Evolutionary conservation across 176 grass and related monocot genomes (phyloP).

Genomic region (Oropetium thomaeum): DNA sequence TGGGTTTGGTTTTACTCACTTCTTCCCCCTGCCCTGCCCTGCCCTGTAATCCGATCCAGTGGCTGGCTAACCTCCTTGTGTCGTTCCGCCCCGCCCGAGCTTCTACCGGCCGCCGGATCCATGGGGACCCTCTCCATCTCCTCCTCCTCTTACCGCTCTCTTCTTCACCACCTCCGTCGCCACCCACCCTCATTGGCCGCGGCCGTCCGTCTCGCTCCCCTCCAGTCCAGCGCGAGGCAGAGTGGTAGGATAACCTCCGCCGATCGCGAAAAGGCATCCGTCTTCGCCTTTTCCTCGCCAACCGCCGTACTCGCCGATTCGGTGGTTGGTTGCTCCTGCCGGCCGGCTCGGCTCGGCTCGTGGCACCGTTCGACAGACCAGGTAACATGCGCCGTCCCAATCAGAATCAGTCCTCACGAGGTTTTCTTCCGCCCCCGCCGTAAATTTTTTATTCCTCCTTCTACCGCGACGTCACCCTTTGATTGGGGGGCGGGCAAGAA

Average conservation of each 20-base stretch:
- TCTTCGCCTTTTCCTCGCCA: background rate
- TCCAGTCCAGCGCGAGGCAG: background rate
- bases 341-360: too few species aligned
- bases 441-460: conserved; percentile 16
- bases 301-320: background rate
- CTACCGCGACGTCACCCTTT: background rate
- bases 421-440: conserved; percentile 4
- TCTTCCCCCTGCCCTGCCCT: too few species aligned
- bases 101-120: conserved; percentile 12
- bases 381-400: background rate
- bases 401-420: too few species aligned
- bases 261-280: background rate
- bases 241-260: background rate
- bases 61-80: too few species aligned
- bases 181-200: background rate
- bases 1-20: too few species aligned
- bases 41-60: too few species aligned
- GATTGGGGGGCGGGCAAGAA: conserved; percentile 17
- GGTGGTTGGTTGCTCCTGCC: background rate
- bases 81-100: too few species aligned
- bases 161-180: background rate
- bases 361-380: too few species aligned
- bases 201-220: background rate
- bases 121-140: conserved; percentile 38
- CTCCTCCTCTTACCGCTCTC: background rate